phyloP scores from a whole-genome alignment of 1,284 basidiomycete genomes.

The Leucoagaricus sp. region DNA sequence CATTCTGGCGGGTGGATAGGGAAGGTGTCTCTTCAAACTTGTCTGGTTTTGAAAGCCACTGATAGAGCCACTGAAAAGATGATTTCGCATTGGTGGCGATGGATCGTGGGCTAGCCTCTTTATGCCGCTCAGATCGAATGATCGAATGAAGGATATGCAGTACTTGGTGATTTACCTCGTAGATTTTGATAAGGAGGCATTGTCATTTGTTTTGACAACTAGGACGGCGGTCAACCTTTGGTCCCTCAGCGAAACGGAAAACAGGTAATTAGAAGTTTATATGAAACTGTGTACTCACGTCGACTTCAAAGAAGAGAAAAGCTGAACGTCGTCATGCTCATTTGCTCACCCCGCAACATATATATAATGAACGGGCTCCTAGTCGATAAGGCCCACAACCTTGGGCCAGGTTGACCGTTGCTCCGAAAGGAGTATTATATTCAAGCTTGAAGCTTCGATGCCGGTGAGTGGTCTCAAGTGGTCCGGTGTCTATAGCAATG shows the following conservation, averaged over 20 bases:
- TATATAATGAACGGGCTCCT: constrained; percentile 15
- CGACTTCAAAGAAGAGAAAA: constrained; percentile 15
- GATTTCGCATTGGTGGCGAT: too few species aligned
- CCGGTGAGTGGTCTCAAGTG: constrained; percentile 8
- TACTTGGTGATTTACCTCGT: neutral
- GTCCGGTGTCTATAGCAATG: constrained; percentile 14
- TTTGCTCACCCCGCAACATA: constrained; percentile 12
- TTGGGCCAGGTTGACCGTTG: constrained; percentile 15
- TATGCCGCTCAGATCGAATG: neutral
- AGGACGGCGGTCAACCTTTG: constrained; percentile 20
- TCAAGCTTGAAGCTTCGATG: constrained; percentile 2
- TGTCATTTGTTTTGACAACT: neutral
- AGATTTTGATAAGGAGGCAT: neutral
- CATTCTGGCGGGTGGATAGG: neutral
- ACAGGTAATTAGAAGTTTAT: neutral
- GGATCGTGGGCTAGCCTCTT: neutral
- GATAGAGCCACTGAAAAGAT: too few species aligned
- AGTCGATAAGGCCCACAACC: constrained; percentile 13
- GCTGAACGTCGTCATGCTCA: constrained; percentile 13
- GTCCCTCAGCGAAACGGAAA: neutral
- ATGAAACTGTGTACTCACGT: constrained; percentile 15
- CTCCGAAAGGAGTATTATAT: constrained; percentile 8
- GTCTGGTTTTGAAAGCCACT: too few species aligned
- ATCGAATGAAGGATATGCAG: neutral
- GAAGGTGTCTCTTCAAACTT: too few species aligned